Percentiles rank a stretch among this genome's conserved stretches.
phyloP scores from a whole-genome alignment of 352 stramenopile species.

The Globisporangium paddicum region DNA sequence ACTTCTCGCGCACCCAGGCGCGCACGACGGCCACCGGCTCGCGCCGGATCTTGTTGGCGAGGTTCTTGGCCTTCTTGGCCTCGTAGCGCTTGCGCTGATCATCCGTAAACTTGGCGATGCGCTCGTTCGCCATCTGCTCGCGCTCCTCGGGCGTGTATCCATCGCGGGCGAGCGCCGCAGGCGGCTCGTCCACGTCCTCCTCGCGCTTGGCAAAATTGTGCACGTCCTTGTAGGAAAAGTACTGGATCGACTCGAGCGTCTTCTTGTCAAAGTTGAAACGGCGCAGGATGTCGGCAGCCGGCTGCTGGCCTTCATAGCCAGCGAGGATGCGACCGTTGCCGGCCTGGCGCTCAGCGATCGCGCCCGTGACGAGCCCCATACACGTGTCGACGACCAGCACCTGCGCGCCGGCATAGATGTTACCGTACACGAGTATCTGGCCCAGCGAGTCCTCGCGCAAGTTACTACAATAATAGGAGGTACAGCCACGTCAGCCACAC shows the following conservation, averaged over 20 bases:
- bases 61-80: conserved; percentile 67
- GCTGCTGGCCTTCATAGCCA: conserved; percentile 70
- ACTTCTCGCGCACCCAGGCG: conserved; percentile 63
- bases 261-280: conserved; percentile 85
- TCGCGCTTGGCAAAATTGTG: conserved; percentile 39
- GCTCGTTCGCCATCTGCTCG: conserved; percentile 58
- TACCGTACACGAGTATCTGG: conserved; percentile 91
- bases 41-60: conserved; percentile 74
- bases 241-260: conserved; percentile 71
- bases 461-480: conserved; percentile 28
- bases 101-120: conserved; percentile 77
- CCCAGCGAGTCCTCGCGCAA: conserved; percentile 92
- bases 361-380: conserved; percentile 89
- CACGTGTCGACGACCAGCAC: conserved; percentile 92
- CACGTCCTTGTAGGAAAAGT: conserved; percentile 67
- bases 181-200: conserved; percentile 39
- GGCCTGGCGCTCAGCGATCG: conserved; percentile 80
- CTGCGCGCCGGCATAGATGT: conserved; percentile 86
- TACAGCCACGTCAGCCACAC: neutral
- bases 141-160: conserved; percentile 58
- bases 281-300: conserved; percentile 68
- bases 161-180: conserved; percentile 38
- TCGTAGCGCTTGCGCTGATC: conserved; percentile 78
- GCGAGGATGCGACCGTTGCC: conserved; percentile 69
- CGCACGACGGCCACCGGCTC: conserved; percentile 63